Base-by-base conservation (phyloP, 2,329 filamentous ascomycete species). In the Fusarium pilosicola region DNA sequence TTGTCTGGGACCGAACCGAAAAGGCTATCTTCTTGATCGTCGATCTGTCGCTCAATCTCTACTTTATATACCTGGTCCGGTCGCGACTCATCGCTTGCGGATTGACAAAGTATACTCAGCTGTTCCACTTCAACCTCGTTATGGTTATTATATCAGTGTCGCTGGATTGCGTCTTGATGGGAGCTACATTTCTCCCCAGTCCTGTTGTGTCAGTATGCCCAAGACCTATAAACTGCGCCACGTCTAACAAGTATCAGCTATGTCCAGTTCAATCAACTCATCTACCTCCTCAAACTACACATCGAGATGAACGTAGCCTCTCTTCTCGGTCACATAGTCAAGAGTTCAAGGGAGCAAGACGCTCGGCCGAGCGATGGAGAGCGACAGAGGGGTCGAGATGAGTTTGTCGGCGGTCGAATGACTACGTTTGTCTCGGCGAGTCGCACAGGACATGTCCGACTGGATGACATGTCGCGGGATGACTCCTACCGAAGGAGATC, bases 1-100 rank as follows among this genome's bases (percentile, higher is more conserved):
- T 67, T 13, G 45, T 74, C n/a, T 74, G 70, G 70, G 71, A 74
- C 36, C 62, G 71, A 62, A 67, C 65, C 58, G 71, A 74, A 48
- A 74, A 74, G 58, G 71, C 30, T 6, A 13, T 74, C 20, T 74
- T 74, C 42, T 38, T 70, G 13, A 51, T 67, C 5, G 59, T 73
- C 44, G 71, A 74, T 56, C 49, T 74, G 3, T 24, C 15, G 6
- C 71, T 74, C 24, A 74, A 74, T 20, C 54, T 74, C 26, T 74
- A 74, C 49, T 74, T 74, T 15, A 70, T 74, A 45, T 41, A 74
- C n/a, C 62, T 74, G 6, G 71, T 74, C 39, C 65, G 70, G 1
- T 73, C 70, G 2, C 54, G 65, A 34, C 55, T 74, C 1, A 60
- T 74, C 45, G 62, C 65, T 2, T 62, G 52, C 9, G 71, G 71